Percentiles rank a stretch among this genome's conserved stretches.
These are phyloP conservation scores for Neopestalotiopsis clavispora DNA, from an alignment of 2,329 filamentous ascomycete species.

Conservation along the genomic window DNA sequence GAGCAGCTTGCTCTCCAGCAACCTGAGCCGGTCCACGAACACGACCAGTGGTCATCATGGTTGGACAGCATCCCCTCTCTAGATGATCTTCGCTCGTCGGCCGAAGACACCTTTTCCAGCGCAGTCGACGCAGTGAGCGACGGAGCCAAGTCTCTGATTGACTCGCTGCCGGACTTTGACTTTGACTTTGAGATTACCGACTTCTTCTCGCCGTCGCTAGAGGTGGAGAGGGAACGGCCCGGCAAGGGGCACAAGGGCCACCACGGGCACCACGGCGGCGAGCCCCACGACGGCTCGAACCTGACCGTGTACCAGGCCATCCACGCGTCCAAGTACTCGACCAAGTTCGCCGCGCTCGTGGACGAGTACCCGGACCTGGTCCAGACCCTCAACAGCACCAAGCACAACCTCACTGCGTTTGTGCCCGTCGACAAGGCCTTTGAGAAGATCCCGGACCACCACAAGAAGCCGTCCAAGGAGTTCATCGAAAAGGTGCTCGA, in stretches of 20 bases:
- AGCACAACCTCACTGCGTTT: slow-evolving; percentile 79
- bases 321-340: slow-evolving; percentile 75
- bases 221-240: slow-evolving; percentile 10
- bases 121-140: slow-evolving; percentile 24
- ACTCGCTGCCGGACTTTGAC: slow-evolving; percentile 21
- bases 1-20: slow-evolving; percentile 28
- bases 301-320: slow-evolving; percentile 83
- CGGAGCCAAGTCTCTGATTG: slow-evolving; percentile 21
- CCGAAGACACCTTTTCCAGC: slow-evolving; percentile 20
- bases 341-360: slow-evolving; percentile 77
- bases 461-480: slow-evolving; percentile 69
- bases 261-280: slow-evolving; percentile 27
- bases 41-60: slow-evolving; percentile 22
- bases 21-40: slow-evolving; percentile 17
- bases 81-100: slow-evolving; percentile 24
- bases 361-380: slow-evolving; percentile 75
- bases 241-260: slow-evolving; percentile 11
- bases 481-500: slow-evolving; percentile 69
- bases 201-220: slow-evolving; percentile 21
- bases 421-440: slow-evolving; percentile 81
- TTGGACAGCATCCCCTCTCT: slow-evolving; percentile 21
- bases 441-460: slow-evolving; percentile 57
- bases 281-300: slow-evolving; percentile 54
- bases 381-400: slow-evolving; percentile 73
- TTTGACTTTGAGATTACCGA: slow-evolving; percentile 22